Evolutionary conservation across 805 yeast species (phyloP).

Genomic region (Kregervanrija pseudodelftensis): DNA sequence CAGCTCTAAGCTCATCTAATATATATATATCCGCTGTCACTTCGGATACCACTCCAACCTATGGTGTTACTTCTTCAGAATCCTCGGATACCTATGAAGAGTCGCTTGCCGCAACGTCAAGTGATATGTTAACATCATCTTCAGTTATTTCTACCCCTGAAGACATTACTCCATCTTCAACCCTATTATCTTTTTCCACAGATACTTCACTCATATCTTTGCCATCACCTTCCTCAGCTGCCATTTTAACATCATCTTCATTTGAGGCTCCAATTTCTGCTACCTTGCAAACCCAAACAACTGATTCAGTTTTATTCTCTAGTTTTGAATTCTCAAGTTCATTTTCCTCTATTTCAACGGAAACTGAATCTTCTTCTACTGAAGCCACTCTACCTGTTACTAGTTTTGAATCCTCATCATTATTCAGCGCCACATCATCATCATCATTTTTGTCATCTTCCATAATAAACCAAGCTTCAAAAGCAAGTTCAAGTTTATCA

Average conservation of each 20-base stretch:
- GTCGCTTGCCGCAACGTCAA: neutral
- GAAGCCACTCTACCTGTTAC: neutral
- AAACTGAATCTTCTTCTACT: neutral
- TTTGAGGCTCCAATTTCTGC: neutral
- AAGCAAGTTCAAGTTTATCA: too few relatives aligned
- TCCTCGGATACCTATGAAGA: too few relatives aligned
- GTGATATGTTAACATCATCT: neutral
- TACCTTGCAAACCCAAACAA: neutral
- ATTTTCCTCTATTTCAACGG: neutral
- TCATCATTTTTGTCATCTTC: too few relatives aligned
- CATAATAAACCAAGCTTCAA: neutral
- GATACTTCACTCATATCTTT: too few relatives aligned
- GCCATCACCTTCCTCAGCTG: too few relatives aligned
- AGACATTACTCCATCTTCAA: neutral
- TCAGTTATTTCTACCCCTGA: neutral
- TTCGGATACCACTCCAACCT: neutral
- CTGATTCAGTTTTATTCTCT: too few relatives aligned
- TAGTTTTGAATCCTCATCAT: too few relatives aligned
- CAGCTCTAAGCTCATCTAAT: neutral
- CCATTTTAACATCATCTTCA: neutral
- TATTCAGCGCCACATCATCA: too few relatives aligned
- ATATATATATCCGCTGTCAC: neutral
- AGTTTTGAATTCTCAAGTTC: neutral
- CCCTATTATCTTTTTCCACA: too few relatives aligned
- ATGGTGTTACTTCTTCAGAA: too few relatives aligned